These are phyloP conservation scores for Salinomyces thailandicus DNA, from an alignment of 2,329 filamentous ascomycete genomes.

Conservation along the genomic window DNA sequence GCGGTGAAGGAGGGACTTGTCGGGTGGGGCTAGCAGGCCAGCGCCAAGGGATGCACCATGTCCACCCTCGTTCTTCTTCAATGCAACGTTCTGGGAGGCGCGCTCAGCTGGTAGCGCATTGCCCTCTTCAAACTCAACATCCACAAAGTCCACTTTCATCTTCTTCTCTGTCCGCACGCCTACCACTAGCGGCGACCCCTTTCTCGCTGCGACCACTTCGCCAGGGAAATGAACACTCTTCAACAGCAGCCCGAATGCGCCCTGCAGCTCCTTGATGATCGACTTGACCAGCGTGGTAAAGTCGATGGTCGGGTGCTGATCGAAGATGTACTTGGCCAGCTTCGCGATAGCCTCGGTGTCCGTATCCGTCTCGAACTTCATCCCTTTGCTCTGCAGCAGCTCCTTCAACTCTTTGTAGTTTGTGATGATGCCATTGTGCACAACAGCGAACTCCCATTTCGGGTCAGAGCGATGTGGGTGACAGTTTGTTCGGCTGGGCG, in stretches of 20 bases:
- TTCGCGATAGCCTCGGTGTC: slow-evolving; percentile 99
- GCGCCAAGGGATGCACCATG: slow-evolving; percentile 44
- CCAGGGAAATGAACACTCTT: slow-evolving; percentile 98
- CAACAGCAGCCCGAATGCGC: slow-evolving; percentile 91
- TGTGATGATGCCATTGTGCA: slow-evolving; percentile 99
- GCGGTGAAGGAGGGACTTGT: slow-evolving; percentile 96
- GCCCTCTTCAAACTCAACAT: slow-evolving; percentile 92
- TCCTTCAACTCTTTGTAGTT: slow-evolving; percentile 99
- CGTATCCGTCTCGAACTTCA: slow-evolving; percentile 98
- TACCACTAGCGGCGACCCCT: slow-evolving; percentile 94
- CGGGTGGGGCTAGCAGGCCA: slow-evolving; percentile 67
- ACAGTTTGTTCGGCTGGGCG: slow-evolving; percentile 89
- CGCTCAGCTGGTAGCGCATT: slow-evolving; percentile 78
- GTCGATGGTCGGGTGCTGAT: slow-evolving; percentile 84
- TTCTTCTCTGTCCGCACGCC: slow-evolving; percentile 94
- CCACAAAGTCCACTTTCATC: slow-evolving; percentile 99
- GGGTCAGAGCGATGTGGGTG: slow-evolving; percentile 96
- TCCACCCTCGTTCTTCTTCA: slow-evolving; percentile 62
- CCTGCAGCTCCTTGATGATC: slow-evolving; percentile 95
- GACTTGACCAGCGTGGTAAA: slow-evolving; percentile 96
- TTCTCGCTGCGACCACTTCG: slow-evolving; percentile 93
- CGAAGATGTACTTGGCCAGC: slow-evolving; percentile 95
- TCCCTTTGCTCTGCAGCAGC: slow-evolving; percentile 84
- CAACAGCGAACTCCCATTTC: slow-evolving; percentile 90
- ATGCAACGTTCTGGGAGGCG: slow-evolving; percentile 88